A percentile compares a stretch with the other conserved stretches of the same genome.
These are phyloP conservation scores for Venustampulla echinocandica DNA, from an alignment of 495 filamentous ascomycete species.

Conservation along the genomic window DNA sequence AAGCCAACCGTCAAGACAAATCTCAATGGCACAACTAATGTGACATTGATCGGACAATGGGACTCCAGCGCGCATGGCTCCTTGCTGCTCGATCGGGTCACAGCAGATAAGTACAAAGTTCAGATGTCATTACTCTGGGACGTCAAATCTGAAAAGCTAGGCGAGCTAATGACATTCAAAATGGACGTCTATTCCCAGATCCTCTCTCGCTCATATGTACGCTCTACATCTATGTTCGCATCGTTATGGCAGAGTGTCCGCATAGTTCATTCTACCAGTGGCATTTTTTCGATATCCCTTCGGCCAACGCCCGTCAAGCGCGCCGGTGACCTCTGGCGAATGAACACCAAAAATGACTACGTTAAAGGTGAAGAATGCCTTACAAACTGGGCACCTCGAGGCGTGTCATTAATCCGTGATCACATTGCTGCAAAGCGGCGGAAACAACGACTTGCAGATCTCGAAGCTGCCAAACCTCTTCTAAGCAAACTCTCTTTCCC, in stretches of 20 bases:
- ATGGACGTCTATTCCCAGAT: conserved; percentile 74
- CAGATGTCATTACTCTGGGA: conserved; percentile 83
- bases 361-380: conserved; percentile 90
- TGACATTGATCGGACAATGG: conserved; percentile 85
- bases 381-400: conserved; percentile 74
- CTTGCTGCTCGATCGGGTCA: conserved; percentile 78
- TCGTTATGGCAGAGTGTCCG: conserved; percentile 76
- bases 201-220: conserved; percentile 72
- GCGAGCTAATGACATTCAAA: conserved; percentile 76
- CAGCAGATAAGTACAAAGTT: conserved; percentile 82
- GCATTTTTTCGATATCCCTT: conserved; percentile 77
- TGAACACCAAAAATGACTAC: conserved; percentile 90
- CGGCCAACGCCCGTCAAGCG: conserved; percentile 83
- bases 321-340: conserved; percentile 89
- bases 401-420: conserved; percentile 78
- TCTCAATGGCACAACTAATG: conserved; percentile 82
- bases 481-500: conserved; percentile 39
- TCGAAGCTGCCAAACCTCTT: conserved; percentile 67
- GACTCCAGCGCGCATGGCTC: conserved; percentile 91
- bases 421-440: conserved; percentile 65
- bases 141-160: conserved; percentile 66
- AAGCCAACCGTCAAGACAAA: conserved; percentile 71
- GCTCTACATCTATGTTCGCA: conserved; percentile 77
- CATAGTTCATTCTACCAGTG: conserved; percentile 76
- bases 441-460: conserved; percentile 61